Conservation (phyloP, 768 basidiomycete species). For the Lentinula sp. region DNA sequence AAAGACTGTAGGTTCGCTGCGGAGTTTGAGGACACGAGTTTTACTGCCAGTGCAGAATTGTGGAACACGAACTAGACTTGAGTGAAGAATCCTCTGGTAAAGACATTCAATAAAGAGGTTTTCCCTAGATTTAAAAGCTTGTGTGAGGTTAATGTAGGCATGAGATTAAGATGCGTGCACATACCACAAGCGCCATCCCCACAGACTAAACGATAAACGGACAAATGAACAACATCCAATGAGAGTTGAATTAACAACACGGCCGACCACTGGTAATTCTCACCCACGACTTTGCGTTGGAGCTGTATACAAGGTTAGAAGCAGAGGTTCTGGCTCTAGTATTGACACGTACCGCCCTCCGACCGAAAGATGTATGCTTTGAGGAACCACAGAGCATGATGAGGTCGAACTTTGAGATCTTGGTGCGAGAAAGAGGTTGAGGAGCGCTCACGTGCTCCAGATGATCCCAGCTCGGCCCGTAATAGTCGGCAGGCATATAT, state of each 20-base stretch:
- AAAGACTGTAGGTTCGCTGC: conserved; percentile 89
- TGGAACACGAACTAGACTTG: conserved; percentile 71
- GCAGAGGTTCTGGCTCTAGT: not conserved
- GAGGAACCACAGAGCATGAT: conserved; percentile 9
- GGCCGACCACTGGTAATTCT: not conserved
- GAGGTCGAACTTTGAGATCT: not conserved
- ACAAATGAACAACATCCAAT: not conserved
- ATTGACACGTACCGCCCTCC: conserved; percentile 9
- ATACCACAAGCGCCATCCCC: conserved; percentile 94
- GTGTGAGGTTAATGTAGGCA: conserved; percentile 15
- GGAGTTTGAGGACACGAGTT: not conserved
- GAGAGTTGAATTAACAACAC: not conserved
- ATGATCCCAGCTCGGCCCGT: too few species aligned
- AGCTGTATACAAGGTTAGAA: conserved; percentile 22
- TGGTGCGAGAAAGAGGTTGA: not conserved
- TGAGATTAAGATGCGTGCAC: conserved; percentile 16
- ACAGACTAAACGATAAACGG: conserved; percentile 62
- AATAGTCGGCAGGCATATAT: not conserved
- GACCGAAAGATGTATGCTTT: conserved; percentile 10
- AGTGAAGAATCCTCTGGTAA: conserved; percentile 88
- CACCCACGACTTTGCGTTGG: conserved; percentile 35
- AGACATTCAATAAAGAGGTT: conserved; percentile 84
- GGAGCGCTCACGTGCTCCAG: not conserved
- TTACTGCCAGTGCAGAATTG: not conserved
- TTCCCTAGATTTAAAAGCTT: conserved; percentile 44